Conservation (phyloP, 2,329 filamentous ascomycete genomes). For the Kalmusia sp. region DNA sequence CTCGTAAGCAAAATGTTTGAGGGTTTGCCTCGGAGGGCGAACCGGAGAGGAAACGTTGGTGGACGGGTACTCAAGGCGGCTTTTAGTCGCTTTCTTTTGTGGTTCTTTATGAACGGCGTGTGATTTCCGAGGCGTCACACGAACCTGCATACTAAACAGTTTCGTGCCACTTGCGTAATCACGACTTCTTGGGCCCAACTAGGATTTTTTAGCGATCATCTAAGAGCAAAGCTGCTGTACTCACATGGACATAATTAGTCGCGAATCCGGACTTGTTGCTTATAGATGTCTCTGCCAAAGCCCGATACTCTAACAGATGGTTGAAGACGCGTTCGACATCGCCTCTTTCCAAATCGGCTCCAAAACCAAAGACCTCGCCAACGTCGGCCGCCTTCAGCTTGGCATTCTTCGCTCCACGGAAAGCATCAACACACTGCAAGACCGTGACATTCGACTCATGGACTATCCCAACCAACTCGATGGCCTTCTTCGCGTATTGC, state of each 20-base stretch:
- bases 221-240: constrained; percentile 30
- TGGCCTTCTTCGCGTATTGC: constrained; percentile 72
- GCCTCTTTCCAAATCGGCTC: constrained; percentile 72
- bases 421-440: constrained; percentile 81
- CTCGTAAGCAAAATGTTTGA: constrained; percentile 34
- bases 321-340: constrained; percentile 88
- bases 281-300: constrained; percentile 73
- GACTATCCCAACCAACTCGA: constrained; percentile 70
- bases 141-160: constrained; percentile 61
- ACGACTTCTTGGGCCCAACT: constrained; percentile 53
- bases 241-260: constrained; percentile 74
- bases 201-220: neutral
- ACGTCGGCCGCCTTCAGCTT: constrained; percentile 62
- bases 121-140: constrained; percentile 53
- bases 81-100: constrained; percentile 23
- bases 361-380: constrained; percentile 69
- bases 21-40: constrained; percentile 52
- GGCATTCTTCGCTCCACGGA: constrained; percentile 73
- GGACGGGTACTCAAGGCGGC: constrained; percentile 61
- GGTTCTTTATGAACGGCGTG: constrained; percentile 24
- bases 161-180: constrained; percentile 50
- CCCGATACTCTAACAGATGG: constrained; percentile 74
- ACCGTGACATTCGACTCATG: constrained; percentile 66
- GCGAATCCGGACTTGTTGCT: constrained; percentile 72
- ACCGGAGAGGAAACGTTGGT: constrained; percentile 73